Evolutionary conservation across 208 protist genomes (phyloP).

Genomic region (Leishmania gerbilli): DNA sequence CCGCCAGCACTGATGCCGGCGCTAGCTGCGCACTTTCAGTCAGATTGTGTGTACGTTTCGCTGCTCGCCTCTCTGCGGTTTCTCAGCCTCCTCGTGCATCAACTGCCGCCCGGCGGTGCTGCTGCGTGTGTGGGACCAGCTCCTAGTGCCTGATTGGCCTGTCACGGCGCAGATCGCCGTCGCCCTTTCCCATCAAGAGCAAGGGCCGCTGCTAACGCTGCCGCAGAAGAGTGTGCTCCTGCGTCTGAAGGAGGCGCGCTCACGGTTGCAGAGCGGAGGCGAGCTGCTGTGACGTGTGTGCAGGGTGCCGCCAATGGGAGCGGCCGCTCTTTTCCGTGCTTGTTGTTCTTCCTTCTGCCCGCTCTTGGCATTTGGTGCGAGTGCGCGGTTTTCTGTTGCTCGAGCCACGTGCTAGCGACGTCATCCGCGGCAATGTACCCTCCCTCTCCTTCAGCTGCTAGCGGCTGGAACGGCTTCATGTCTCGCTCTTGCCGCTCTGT

Average conservation of each 20-base stretch:
- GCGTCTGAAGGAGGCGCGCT: conserved; percentile 35
- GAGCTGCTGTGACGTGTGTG: conserved; percentile 21
- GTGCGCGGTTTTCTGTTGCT: background rate
- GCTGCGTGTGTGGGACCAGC: conserved; percentile 48
- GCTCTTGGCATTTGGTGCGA: background rate
- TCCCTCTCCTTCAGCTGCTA: background rate
- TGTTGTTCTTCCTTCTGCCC: background rate
- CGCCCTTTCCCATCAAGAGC: conserved; percentile 34
- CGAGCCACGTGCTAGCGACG: background rate
- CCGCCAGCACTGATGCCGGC: conserved; percentile 43
- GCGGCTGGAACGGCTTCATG: background rate
- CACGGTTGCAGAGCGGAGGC: conserved; percentile 9
- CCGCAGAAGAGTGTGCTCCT: conserved; percentile 50
- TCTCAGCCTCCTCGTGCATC: conserved; percentile 63
- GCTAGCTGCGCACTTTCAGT: conserved; percentile 43
- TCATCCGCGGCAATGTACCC: background rate
- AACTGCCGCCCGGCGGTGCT: conserved; percentile 48
- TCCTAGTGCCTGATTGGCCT: conserved; percentile 52
- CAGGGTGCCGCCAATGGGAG: conserved; percentile 3
- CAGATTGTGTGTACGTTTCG: conserved; percentile 30
- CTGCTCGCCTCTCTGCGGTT: conserved; percentile 68
- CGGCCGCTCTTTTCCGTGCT: background rate
- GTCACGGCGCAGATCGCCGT: conserved; percentile 55
- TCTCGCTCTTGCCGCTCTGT: background rate
- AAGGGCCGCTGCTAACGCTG: conserved; percentile 39